Evolutionary conservation across 2,329 filamentous ascomycete genomes (phyloP).

Genomic region (Teratosphaeriaceae sp.): DNA sequence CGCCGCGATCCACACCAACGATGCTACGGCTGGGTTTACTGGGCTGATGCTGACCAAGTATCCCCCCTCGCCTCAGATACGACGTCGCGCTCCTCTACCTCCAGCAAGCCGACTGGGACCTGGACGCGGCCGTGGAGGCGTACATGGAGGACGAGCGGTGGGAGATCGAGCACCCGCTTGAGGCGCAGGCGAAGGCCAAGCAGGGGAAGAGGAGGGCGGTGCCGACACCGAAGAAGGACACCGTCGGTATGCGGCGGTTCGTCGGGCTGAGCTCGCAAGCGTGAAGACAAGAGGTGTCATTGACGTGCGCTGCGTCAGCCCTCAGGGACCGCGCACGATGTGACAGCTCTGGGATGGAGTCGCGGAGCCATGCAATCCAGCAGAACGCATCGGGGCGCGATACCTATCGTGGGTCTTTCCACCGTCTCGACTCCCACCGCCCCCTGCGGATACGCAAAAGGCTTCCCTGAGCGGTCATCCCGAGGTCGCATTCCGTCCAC

Average conservation of each 20-base stretch:
- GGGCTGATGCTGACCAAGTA: constrained; percentile 33
- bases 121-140: constrained; percentile 56
- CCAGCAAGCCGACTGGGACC: constrained; percentile 60
- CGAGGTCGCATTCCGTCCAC: no score
- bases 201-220: constrained; percentile 24
- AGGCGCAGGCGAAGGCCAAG: constrained; percentile 42
- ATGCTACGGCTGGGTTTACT: background rate
- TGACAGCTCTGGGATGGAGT: no score
- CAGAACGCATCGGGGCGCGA: no score
- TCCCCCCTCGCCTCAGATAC: constrained; percentile 41
- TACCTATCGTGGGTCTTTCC: no score
- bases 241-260: constrained; percentile 30
- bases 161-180: constrained; percentile 62
- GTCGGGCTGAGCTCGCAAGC: constrained; percentile 17
- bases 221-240: constrained; percentile 19
- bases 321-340: no score
- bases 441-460: no score
- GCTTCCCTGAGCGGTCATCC: no score
- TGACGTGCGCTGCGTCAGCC: no score
- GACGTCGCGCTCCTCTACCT: constrained; percentile 70
- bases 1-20: background rate
- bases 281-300: no score
- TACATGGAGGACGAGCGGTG: constrained; percentile 68
- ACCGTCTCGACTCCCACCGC: no score
- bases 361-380: no score